Evolutionary conservation across 164 flowering plant genomes (phyloP), one percentile per base, ranked within the genome.

Genomic region (Nymphaea colorata): DNA sequence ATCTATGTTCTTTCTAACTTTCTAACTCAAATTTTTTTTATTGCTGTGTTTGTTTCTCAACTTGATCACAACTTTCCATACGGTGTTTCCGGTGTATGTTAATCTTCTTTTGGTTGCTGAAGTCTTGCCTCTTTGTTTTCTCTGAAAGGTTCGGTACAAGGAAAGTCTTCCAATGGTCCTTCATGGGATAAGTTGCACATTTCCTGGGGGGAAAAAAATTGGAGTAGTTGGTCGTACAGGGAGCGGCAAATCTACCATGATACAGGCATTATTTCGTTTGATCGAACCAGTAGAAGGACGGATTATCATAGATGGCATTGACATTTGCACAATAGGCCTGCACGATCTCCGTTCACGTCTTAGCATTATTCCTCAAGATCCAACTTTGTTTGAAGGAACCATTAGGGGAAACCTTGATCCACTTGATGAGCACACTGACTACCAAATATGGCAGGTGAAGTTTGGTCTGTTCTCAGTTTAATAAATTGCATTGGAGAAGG

Each of bases 141-240:
- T 47, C 12, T 47, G 55, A 47, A 72, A 94, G 98, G 93, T 89
- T 67, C 91, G 99, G 43, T 94, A 94, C 87, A 91, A 83, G 81
- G 97, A 91, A 75, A 88, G 75, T 76, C 96, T 94, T 76, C 99
- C 99, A 5, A 66, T 84, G 77, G 99, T 94, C 68, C 99, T 91
- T 76, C 97, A 85, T 77, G 89, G 84, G 62, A 76, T 94, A 71
- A 74, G 81, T 11, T 91, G 96, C 76, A 67, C 68, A 44, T 87
- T 94, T 83, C 97, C 99, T 70, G 96, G 97, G 59, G 93, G 92
- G 44, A 87, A 85, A 74, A 94, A 89, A 68, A 87, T 94, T 70
- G 98, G 98, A 47, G 86, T 94, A 68, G 98, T 91, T 68, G 98
- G 98, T 5, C 91, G 98, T 64, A 94, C 98, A 36, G 98, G 98